phyloP scores from a whole-genome alignment of 352 stramenopile species.

The Phytophthora kernoviae region DNA sequence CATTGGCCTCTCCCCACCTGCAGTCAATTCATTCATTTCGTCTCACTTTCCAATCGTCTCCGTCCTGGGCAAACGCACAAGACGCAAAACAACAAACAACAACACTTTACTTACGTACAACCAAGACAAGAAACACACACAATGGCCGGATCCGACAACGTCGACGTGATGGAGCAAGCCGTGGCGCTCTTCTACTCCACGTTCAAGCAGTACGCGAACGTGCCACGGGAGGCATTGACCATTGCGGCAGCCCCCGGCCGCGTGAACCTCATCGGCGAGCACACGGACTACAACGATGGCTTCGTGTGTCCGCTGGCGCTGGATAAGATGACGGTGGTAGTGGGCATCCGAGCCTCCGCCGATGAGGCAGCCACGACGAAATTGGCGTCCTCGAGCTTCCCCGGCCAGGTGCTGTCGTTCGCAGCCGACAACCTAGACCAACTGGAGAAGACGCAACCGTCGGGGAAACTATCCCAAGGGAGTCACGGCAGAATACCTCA shows the following conservation, averaged over 20 bases:
- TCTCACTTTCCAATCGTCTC: slow-evolving; percentile 20
- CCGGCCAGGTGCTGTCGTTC: slow-evolving; percentile 54
- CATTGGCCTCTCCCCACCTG: background rate
- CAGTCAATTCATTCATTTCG: background rate
- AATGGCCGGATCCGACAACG: slow-evolving; percentile 24
- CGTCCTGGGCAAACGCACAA: slow-evolving; percentile 7
- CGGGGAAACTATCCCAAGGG: slow-evolving; percentile 95
- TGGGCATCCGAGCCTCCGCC: slow-evolving; percentile 49
- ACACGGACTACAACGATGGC: slow-evolving; percentile 97
- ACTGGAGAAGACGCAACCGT: slow-evolving; percentile 47
- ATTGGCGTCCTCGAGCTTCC: slow-evolving; percentile 68
- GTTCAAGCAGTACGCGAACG: slow-evolving; percentile 41
- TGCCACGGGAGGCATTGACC: slow-evolving; percentile 49
- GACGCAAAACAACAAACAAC: background rate
- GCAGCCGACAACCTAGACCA: slow-evolving; percentile 53
- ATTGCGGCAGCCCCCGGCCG: slow-evolving; percentile 88
- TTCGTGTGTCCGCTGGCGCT: slow-evolving; percentile 96
- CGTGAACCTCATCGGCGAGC: slow-evolving; percentile 97
- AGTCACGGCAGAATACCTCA: slow-evolving; percentile 92
- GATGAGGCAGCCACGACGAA: slow-evolving; percentile 29
- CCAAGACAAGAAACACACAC: slow-evolving; percentile 1
- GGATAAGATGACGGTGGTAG: slow-evolving; percentile 89
- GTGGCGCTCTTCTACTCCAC: slow-evolving; percentile 65
- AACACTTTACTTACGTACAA: too few species aligned
- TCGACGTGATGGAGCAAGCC: slow-evolving; percentile 52